Conservation (phyloP, 148 eudicot genomes). For the Nepenthes mirabilis region DNA sequence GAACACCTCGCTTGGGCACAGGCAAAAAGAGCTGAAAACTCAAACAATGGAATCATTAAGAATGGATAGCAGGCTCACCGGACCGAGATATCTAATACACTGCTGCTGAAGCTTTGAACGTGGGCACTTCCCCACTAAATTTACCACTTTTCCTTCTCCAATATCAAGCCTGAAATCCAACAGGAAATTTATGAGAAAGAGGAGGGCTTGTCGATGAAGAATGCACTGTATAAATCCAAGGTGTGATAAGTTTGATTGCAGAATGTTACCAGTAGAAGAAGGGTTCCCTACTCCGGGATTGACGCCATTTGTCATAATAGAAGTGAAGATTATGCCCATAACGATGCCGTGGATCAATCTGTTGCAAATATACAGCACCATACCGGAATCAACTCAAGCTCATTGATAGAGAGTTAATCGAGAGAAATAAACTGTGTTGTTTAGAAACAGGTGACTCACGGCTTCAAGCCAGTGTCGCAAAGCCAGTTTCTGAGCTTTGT, state of each 20-base stretch:
- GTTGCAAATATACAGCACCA: constrained; percentile 1
- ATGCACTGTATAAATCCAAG: background rate
- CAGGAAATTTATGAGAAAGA: background rate
- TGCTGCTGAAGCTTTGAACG: constrained; percentile 49
- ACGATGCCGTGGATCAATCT: constrained; percentile 35
- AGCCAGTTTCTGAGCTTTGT: constrained; percentile 54
- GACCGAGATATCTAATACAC: constrained; percentile 65
- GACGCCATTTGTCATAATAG: constrained; percentile 25
- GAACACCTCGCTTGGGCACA: background rate
- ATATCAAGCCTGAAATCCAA: constrained; percentile 47
- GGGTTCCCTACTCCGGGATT: constrained; percentile 28
- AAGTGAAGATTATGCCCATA: constrained; percentile 33
- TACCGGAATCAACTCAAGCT: background rate
- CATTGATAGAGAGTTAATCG: background rate
- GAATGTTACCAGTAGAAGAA: constrained; percentile 49
- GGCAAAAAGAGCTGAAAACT: no score
- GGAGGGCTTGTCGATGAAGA: background rate
- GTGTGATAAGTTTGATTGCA: background rate
- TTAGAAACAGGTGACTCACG: constrained; percentile 20
- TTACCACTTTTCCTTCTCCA: constrained; percentile 56
- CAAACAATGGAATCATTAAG: background rate
- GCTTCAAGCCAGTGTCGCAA: constrained; percentile 81
- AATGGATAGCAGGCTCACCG: constrained; percentile 27
- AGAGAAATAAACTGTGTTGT: background rate
- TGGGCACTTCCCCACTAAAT: constrained; percentile 35